phyloP scores from a whole-genome alignment of 176 grass and related monocot genomes.

The Lolium rigidum region DNA sequence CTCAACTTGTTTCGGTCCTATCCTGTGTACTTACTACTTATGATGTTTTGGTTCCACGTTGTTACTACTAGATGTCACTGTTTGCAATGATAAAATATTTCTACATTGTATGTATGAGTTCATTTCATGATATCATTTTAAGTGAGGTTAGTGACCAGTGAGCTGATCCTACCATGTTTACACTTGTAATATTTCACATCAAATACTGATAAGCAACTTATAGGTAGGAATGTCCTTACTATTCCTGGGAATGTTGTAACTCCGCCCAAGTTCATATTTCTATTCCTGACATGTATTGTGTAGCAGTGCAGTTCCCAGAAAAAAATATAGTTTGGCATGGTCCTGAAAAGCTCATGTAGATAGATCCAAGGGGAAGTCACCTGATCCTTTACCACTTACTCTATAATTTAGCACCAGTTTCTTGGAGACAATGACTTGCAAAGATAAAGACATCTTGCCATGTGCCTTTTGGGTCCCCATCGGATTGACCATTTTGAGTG shows the following conservation, averaged over 20 bases:
- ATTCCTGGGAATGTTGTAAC: neutral
- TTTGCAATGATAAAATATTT: neutral
- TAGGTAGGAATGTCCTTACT: neutral
- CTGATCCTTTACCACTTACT: neutral
- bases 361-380: conserved; percentile 26
- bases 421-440: conserved; percentile 39
- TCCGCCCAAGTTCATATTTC: neutral
- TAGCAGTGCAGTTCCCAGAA: conserved; percentile 9
- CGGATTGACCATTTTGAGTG: conserved; percentile 39
- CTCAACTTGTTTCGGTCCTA: conserved; percentile 22
- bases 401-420: neutral
- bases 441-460: conserved; percentile 24
- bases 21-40: neutral
- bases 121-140: conserved; percentile 19
- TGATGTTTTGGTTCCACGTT: conserved; percentile 12
- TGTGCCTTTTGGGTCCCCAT: conserved; percentile 53
- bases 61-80: neutral
- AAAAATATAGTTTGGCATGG: conserved; percentile 8
- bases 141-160: neutral
- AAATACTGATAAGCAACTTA: neutral
- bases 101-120: neutral
- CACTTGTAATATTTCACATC: neutral
- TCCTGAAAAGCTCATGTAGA: conserved; percentile 35
- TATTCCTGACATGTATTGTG: neutral
- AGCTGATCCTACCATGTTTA: neutral